A percentile compares a stretch with the other conserved stretches of the same genome.
Evolutionary conservation across 768 basidiomycete species (phyloP).

Genomic region (Cantharellus anzutake): DNA sequence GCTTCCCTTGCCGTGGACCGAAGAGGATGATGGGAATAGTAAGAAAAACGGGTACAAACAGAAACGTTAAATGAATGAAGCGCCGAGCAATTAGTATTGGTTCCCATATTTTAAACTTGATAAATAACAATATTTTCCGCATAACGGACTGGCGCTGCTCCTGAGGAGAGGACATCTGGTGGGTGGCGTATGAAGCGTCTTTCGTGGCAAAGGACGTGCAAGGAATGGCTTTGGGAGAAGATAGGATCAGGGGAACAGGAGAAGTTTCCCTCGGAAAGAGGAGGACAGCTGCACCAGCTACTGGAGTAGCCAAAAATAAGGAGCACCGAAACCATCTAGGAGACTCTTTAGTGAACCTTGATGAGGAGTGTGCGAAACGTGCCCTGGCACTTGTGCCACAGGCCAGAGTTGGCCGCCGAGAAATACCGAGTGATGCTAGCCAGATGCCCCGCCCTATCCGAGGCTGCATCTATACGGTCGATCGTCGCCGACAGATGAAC

Average conservation of each 20-base stretch:
- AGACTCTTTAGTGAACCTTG: too few relatives aligned
- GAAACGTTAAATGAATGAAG: conserved; percentile 60
- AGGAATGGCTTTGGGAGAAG: conserved; percentile 31
- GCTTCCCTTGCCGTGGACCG: conserved; percentile 25
- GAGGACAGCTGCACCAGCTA: neutral
- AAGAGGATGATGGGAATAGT: conserved; percentile 68
- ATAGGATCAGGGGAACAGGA: conserved; percentile 29
- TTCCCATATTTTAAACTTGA: conserved; percentile 54
- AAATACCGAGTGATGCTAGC: too few relatives aligned
- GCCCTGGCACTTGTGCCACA: too few relatives aligned
- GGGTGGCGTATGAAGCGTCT: conserved; percentile 10
- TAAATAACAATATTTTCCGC: conserved; percentile 25
- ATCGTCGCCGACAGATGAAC: too few relatives aligned
- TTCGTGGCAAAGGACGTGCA: conserved; percentile 15
- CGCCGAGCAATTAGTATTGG: conserved; percentile 67
- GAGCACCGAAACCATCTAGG: neutral
- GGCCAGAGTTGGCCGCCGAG: too few relatives aligned
- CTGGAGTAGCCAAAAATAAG: neutral
- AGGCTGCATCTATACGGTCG: too few relatives aligned
- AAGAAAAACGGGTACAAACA: conserved; percentile 80
- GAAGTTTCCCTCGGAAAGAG: conserved; percentile 21
- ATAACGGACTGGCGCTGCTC: conserved; percentile 35
- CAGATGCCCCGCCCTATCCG: too few relatives aligned
- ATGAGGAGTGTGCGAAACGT: too few relatives aligned
- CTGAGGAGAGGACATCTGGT: conserved; percentile 41